These are phyloP conservation scores for Arthrinium phaeospermum DNA, from an alignment of 2,329 filamentous ascomycete genomes.

Conservation along the genomic window DNA sequence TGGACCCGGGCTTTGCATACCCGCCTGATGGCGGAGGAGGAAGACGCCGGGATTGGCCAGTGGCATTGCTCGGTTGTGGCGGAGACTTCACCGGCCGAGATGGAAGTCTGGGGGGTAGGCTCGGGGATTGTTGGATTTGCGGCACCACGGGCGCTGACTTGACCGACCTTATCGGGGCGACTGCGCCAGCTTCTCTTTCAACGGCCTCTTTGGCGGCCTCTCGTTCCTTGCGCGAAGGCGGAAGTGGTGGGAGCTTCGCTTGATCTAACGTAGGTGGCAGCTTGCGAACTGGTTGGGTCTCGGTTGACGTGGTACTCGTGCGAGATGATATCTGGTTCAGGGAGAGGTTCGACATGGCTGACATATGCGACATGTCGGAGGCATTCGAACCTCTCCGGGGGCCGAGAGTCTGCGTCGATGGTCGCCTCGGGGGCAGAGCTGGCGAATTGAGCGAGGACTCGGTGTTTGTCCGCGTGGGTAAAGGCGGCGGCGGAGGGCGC, in stretches of 20 bases:
- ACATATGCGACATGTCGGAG: conserved; percentile 62
- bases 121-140: conserved; percentile 40
- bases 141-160: conserved; percentile 46
- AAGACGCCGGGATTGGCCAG: conserved; percentile 44
- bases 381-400: conserved; percentile 61
- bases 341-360: conserved; percentile 59
- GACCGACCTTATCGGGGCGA: conserved; percentile 42
- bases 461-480: conserved; percentile 46
- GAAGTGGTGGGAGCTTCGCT: conserved; percentile 62
- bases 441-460: conserved; percentile 49
- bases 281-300: conserved; percentile 45
- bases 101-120: conserved; percentile 56
- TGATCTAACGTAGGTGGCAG: conserved; percentile 63
- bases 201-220: conserved; percentile 50
- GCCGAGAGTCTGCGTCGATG: conserved; percentile 50
- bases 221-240: conserved; percentile 58
- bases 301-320: conserved; percentile 53
- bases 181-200: conserved; percentile 40
- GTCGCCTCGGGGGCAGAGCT: conserved; percentile 55
- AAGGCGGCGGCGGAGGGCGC: conserved; percentile 41
- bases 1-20: conserved; percentile 21
- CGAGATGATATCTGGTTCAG: conserved; percentile 52
- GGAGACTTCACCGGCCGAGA: conserved; percentile 50
- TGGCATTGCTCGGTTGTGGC: conserved; percentile 31
- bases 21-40: conserved; percentile 43